phyloP scores from a whole-genome alignment of 192 early-diverging fungal species.

The Backusella luteola region DNA sequence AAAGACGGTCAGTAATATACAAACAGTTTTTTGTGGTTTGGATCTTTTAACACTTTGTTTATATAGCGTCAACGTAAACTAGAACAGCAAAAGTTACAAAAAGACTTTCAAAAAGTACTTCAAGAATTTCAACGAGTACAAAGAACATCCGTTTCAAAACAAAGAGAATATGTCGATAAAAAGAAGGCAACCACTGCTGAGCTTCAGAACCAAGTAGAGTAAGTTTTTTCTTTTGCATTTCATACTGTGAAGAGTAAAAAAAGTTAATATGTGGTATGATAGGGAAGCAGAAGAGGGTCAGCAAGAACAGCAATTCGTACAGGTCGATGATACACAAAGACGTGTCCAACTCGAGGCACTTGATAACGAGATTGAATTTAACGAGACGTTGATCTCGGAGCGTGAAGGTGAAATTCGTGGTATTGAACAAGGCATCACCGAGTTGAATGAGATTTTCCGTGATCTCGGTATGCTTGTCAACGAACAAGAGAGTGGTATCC shows the following conservation, averaged over 20 bases:
- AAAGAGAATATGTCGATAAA: constrained; percentile 81
- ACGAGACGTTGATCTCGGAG: constrained; percentile 91
- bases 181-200: constrained; percentile 50
- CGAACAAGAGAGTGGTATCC: constrained; percentile 90
- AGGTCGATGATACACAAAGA: constrained; percentile 56
- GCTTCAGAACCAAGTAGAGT: constrained; percentile 28
- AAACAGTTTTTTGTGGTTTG: too few species aligned
- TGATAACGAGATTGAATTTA: constrained; percentile 92
- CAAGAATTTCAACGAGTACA: constrained; percentile 87
- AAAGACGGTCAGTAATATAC: constrained; percentile 23
- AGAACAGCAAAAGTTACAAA: constrained; percentile 90
- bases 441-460: constrained; percentile 96
- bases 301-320: constrained; percentile 52
- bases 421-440: constrained; percentile 90
- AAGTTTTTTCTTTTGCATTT: constrained; percentile 8
- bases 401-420: constrained; percentile 89
- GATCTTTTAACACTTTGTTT: not conserved
- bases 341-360: constrained; percentile 69
- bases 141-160: constrained; percentile 78
- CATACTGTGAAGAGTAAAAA: too few species aligned
- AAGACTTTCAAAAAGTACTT: constrained; percentile 92
- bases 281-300: constrained; percentile 40
- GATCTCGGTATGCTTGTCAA: constrained; percentile 96
- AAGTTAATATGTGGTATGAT: not conserved
- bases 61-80: constrained; percentile 72